Conservation (phyloP, 805 yeast genomes). For the Lipomyces anomalus region DNA sequence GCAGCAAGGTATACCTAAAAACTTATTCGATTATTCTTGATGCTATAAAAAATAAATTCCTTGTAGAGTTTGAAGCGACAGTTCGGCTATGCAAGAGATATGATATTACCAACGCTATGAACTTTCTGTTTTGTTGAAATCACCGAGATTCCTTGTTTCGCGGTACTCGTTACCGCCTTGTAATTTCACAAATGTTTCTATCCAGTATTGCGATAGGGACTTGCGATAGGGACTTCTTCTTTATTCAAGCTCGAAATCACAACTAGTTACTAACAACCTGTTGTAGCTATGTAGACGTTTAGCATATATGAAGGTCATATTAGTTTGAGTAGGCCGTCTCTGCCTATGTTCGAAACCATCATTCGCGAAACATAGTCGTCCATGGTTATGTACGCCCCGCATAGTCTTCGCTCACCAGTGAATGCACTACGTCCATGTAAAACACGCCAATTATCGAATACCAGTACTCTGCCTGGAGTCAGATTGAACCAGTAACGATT, state of each 20-base stretch:
- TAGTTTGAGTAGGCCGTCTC: slow-evolving; percentile 35
- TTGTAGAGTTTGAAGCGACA: too few species aligned
- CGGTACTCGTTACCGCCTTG: background rate
- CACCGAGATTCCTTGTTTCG: background rate
- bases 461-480: slow-evolving; percentile 58
- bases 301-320: too few species aligned
- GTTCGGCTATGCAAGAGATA: too few species aligned
- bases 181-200: background rate
- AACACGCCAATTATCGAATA: slow-evolving; percentile 70
- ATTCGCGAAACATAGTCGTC: slow-evolving; percentile 55
- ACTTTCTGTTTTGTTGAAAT: too few species aligned
- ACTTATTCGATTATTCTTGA: too few species aligned
- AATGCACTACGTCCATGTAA: slow-evolving; percentile 63
- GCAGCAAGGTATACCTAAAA: too few species aligned
- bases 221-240: background rate
- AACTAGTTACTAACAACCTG: background rate
- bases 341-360: slow-evolving; percentile 44
- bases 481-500: slow-evolving; percentile 52
- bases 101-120: too few species aligned
- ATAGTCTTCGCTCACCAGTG: slow-evolving; percentile 61
- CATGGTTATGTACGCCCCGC: slow-evolving; percentile 65
- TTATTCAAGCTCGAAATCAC: background rate
- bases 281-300: too few species aligned
- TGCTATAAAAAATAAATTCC: too few species aligned
- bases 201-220: background rate